phyloP scores from a whole-genome alignment of 2,329 filamentous ascomycete genomes.

The Laburnicola sp. region DNA sequence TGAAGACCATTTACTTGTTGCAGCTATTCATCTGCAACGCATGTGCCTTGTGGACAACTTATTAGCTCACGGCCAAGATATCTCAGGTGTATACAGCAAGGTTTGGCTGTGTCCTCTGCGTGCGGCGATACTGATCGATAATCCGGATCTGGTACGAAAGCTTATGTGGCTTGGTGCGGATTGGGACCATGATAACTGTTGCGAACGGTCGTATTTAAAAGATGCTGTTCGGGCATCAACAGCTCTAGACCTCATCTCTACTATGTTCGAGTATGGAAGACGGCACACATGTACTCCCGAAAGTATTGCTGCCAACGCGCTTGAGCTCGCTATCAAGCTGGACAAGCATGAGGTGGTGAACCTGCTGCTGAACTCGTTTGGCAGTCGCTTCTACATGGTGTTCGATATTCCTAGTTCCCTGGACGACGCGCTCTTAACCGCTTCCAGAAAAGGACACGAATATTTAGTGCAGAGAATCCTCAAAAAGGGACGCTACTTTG shows the following conservation, averaged over 20 bases:
- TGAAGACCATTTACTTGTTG: not conserved
- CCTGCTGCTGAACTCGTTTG: too few species aligned
- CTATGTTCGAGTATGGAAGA: too few species aligned
- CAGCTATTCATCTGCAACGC: slow-evolving; percentile 2
- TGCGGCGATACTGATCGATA: not conserved
- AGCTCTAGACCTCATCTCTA: not conserved
- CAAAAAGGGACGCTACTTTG: too few species aligned
- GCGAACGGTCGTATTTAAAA: not conserved
- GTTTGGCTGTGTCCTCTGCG: not conserved
- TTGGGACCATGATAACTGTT: not conserved
- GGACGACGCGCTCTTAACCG: too few species aligned
- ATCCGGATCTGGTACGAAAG: not conserved
- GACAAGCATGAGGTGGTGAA: too few species aligned
- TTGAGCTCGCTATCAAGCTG: too few species aligned
- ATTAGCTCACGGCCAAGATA: not conserved
- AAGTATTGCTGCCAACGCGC: too few species aligned
- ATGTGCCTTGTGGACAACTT: not conserved
- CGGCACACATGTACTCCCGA: too few species aligned
- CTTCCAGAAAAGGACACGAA: too few species aligned
- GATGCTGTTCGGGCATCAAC: not conserved
- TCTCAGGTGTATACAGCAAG: not conserved
- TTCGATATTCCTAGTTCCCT: too few species aligned
- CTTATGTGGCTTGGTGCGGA: not conserved
- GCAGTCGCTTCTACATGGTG: too few species aligned
- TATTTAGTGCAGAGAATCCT: too few species aligned